Evolutionary conservation across 768 basidiomycete species (phyloP).

Genomic region (Mycena galericulata): DNA sequence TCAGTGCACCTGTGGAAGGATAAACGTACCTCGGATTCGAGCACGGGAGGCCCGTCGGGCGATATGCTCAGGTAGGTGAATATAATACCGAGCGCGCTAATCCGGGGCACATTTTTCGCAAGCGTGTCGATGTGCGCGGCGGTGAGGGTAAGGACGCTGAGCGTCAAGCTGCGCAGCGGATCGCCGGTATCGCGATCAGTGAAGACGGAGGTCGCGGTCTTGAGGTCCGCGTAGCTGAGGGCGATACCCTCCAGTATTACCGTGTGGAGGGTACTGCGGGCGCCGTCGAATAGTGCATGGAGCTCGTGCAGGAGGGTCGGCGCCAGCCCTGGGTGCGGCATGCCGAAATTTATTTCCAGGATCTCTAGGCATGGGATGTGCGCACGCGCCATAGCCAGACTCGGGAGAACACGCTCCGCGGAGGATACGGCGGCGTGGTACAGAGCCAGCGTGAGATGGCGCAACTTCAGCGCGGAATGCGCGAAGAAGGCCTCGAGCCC

Average conservation of each 20-base stretch:
- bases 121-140: constrained; percentile 14
- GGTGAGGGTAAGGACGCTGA: constrained; percentile 23
- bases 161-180: constrained; percentile 12
- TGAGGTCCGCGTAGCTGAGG: constrained; percentile 15
- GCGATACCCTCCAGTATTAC: constrained; percentile 21
- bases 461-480: constrained; percentile 5
- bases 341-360: constrained; percentile 23
- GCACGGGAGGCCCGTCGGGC: constrained; percentile 11
- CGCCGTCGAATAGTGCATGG: constrained; percentile 15
- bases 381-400: constrained; percentile 13
- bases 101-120: constrained; percentile 10
- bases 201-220: constrained; percentile 2
- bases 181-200: constrained; percentile 6
- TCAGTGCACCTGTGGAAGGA: no score
- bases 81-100: constrained; percentile 18
- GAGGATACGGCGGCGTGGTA: constrained; percentile 17
- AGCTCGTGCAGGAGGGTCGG: constrained; percentile 11
- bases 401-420: constrained; percentile 4
- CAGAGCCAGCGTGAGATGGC: constrained; percentile 13
- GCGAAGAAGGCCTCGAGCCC: constrained; percentile 28
- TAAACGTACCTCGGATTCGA: neutral
- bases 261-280: constrained; percentile 19
- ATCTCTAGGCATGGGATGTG: constrained; percentile 15
- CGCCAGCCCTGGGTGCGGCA: constrained; percentile 3
- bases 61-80: constrained; percentile 13